A percentile compares a stretch with the other conserved stretches of the same genome.
phyloP scores from a whole-genome alignment of 176 grass and related monocot species.

The Raddia guianensis region DNA sequence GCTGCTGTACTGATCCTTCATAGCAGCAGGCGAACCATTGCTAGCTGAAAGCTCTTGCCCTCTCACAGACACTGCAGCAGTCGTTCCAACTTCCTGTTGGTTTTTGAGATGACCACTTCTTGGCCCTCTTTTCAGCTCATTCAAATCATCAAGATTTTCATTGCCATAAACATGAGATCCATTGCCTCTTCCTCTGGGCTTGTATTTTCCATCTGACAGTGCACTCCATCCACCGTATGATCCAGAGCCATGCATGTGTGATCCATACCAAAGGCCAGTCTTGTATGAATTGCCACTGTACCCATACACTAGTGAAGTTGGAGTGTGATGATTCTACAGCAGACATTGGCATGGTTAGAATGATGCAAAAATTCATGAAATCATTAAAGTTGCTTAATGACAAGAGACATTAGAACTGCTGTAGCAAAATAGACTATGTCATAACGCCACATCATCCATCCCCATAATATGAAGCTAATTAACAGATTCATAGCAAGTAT shows the following conservation, averaged over 20 bases:
- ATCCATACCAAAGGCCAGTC: slow-evolving; percentile 62
- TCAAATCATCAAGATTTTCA: slow-evolving; percentile 71
- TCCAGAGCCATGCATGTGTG: slow-evolving; percentile 60
- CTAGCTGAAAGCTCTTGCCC: slow-evolving; percentile 42
- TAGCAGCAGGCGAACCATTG: slow-evolving; percentile 27
- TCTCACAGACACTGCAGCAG: slow-evolving; percentile 42
- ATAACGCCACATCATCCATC: background rate
- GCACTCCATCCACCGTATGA: slow-evolving; percentile 58
- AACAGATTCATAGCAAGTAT: background rate
- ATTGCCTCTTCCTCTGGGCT: slow-evolving; percentile 59
- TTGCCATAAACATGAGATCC: slow-evolving; percentile 60
- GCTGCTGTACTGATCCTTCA: slow-evolving; percentile 67
- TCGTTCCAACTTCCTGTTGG: slow-evolving; percentile 42
- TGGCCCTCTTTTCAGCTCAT: slow-evolving; percentile 87
- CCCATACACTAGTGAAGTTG: slow-evolving; percentile 28
- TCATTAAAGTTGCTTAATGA: background rate
- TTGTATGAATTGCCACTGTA: slow-evolving; percentile 57
- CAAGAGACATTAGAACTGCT: background rate
- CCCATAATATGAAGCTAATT: background rate
- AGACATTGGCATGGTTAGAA: slow-evolving; percentile 14
- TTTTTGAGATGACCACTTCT: slow-evolving; percentile 63
- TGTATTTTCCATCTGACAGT: slow-evolving; percentile 63
- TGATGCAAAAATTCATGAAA: background rate
- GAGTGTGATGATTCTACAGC: slow-evolving; percentile 24
- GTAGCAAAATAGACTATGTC: background rate